phyloP scores from a whole-genome alignment of 495 filamentous ascomycete genomes.

The Penicillium bialowiezense region DNA sequence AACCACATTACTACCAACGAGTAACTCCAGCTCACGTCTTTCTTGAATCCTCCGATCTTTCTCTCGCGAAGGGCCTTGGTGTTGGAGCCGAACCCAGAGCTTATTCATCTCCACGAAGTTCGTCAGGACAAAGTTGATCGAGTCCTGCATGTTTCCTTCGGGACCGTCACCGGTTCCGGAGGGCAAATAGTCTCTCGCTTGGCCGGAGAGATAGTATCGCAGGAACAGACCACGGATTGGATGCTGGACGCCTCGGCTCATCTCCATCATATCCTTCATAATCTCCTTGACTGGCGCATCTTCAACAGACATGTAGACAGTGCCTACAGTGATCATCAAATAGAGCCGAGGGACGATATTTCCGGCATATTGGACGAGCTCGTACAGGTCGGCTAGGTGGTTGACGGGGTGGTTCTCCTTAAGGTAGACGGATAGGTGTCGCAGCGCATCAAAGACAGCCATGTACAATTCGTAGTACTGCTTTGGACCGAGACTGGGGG shows the following conservation, averaged over 20 bases:
- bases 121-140: constrained; percentile 93
- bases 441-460: constrained; percentile 95
- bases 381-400: constrained; percentile 96
- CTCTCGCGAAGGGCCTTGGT: constrained; percentile 95
- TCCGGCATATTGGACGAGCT: constrained; percentile 97
- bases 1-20: constrained; percentile 95
- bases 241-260: constrained; percentile 97
- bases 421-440: constrained; percentile 93
- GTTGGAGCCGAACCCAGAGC: constrained; percentile 95
- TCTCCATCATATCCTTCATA: constrained; percentile 99
- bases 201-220: constrained; percentile 91
- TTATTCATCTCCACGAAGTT: constrained; percentile 99
- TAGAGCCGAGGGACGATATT: constrained; percentile 97
- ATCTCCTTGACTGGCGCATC: constrained; percentile 99
- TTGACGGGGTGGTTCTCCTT: constrained; percentile 97
- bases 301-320: constrained; percentile 97
- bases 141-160: constrained; percentile 94
- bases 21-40: constrained; percentile 87
- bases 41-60: constrained; percentile 91
- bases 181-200: constrained; percentile 86
- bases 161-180: constrained; percentile 80
- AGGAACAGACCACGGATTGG: constrained; percentile 92
- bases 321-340: constrained; percentile 98
- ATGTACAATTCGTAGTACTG: constrained; percentile 99
- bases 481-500: constrained; percentile 91